Percentiles rank a stretch among this genome's conserved stretches.
Conservation (phyloP, 2,329 filamentous ascomycete genomes). For the Aureobasidium sp. region DNA sequence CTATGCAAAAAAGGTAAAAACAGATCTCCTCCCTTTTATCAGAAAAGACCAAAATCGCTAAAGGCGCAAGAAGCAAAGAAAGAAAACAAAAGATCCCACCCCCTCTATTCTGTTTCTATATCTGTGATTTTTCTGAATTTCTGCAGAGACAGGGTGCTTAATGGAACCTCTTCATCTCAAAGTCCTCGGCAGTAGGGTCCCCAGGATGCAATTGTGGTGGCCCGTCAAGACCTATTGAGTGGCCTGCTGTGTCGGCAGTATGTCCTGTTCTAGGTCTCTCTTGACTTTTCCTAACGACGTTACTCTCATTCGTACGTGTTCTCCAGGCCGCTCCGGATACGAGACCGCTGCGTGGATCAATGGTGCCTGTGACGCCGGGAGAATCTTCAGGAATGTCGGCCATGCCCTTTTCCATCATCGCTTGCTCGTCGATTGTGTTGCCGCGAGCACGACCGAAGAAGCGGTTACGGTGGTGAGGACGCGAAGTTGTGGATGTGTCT, state of each 20-base stretch:
- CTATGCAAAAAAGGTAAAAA: neutral
- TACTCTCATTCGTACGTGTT: slow-evolving; percentile 21
- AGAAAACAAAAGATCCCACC: neutral
- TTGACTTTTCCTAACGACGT: slow-evolving; percentile 11
- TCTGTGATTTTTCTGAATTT: neutral
- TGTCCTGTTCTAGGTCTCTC: neutral
- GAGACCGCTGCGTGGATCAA: slow-evolving; percentile 25
- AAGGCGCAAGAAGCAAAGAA: neutral
- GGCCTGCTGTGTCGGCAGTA: neutral
- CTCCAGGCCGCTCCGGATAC: slow-evolving; percentile 24
- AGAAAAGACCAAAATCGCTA: neutral
- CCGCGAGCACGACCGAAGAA: slow-evolving; percentile 46
- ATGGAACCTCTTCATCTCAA: slow-evolving; percentile 11
- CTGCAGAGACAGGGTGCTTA: neutral
- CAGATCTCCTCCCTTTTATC: neutral
- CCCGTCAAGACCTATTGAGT: neutral
- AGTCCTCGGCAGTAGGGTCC: slow-evolving; percentile 10
- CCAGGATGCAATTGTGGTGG: neutral
- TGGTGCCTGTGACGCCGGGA: slow-evolving; percentile 8
- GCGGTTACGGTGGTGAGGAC: slow-evolving; percentile 48
- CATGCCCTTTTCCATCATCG: slow-evolving; percentile 28
- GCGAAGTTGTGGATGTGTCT: slow-evolving; percentile 21
- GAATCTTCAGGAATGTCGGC: slow-evolving; percentile 27
- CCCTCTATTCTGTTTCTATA: neutral
- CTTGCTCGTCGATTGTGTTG: slow-evolving; percentile 19